Evolutionary conservation across 768 basidiomycete species (phyloP), one percentile per base, ranked within the genome.

Genomic region (Xerocomellus dryophilus): DNA sequence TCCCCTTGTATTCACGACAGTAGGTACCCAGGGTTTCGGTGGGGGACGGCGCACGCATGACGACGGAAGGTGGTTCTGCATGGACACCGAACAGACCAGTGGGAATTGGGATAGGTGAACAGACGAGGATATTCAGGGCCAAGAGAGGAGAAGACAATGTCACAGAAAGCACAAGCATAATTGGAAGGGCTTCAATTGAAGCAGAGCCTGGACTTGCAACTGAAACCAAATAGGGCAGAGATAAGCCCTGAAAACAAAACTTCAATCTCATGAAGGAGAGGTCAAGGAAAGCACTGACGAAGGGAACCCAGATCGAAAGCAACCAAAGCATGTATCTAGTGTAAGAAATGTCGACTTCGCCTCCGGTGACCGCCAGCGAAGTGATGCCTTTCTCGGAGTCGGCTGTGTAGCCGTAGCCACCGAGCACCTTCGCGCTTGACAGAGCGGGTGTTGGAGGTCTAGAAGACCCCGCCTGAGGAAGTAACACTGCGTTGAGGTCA

Each of bases 71-170:
- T 40, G 77, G 71, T 8, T 76, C 72, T 12, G 63, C 67, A 29
- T 74, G 78, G 23, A 70, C 67, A 49, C 85, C 83, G 62, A 88
- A 88, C 31, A 88, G 73, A 10, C 80, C 83, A 44, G 79, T 73
- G 2, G 85, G 86, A 52, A 89, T 83, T 7, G 86, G 86, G 48
- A 88, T 71, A 0, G 85, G 82, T 11, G 81, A 80, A 31, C 79
- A 78, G 55, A 81, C 73, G 38, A 88, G 60, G 23, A 88, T 72
- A 63, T 81, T 86, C 45, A 85, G 62, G 12, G 81, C 82, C 60
- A 89, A 61, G 5, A 89, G 70, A 1, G 88, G 88, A 10, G 86
- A 81, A 10, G 86, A 86, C 7, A 85, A 61, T 7, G 85, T 86
- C 29, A 89, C 72, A 7, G 87, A 86, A 12, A 90, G 69, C 17